Percentiles rank a stretch among this genome's conserved stretches.
These are phyloP conservation scores for Camellia oleifera DNA, from an alignment of 179 eudicot genomes.

Conservation along the genomic window DNA sequence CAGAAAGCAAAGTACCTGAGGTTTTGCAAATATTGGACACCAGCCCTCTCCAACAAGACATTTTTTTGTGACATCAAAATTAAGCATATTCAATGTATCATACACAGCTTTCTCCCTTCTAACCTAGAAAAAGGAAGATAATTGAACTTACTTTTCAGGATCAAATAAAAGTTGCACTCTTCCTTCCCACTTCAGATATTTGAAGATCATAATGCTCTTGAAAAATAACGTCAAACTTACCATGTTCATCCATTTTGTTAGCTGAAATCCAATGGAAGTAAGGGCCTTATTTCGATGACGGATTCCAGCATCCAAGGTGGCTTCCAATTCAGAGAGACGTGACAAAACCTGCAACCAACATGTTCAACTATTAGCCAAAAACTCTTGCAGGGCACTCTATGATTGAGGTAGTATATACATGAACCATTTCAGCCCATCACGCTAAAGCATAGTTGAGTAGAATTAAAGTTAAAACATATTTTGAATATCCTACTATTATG, in stretches of 20 bases:
- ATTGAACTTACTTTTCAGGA: slow-evolving; percentile 9
- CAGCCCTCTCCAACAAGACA: slow-evolving; percentile 99
- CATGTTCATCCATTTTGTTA: slow-evolving; percentile 82
- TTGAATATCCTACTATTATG: not conserved
- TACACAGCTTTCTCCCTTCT: slow-evolving; percentile 96
- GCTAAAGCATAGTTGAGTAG: not conserved
- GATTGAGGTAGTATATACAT: not conserved
- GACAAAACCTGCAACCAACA: slow-evolving; percentile 72
- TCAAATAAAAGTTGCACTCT: not conserved
- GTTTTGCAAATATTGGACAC: slow-evolving; percentile 90
- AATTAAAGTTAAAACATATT: not conserved
- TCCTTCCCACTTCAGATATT: not conserved
- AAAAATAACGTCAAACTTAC: slow-evolving; percentile 31
- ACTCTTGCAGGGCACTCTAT: not conserved
- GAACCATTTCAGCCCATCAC: not conserved
- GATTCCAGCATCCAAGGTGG: slow-evolving; percentile 93
- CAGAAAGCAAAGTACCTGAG: slow-evolving; percentile 46
- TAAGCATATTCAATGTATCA: slow-evolving; percentile 94
- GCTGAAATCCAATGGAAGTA: slow-evolving; percentile 66
- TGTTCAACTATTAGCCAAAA: slow-evolving; percentile 3
- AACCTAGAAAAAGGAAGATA: slow-evolving; percentile 55
- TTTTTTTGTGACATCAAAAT: slow-evolving; percentile 95
- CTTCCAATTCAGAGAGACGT: slow-evolving; percentile 85
- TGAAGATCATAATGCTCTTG: not conserved
- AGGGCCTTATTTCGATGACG: slow-evolving; percentile 87